These are phyloP conservation scores for Backusella tuberculispora DNA, from an alignment of 192 early-diverging fungal species.

Conservation along the genomic window DNA sequence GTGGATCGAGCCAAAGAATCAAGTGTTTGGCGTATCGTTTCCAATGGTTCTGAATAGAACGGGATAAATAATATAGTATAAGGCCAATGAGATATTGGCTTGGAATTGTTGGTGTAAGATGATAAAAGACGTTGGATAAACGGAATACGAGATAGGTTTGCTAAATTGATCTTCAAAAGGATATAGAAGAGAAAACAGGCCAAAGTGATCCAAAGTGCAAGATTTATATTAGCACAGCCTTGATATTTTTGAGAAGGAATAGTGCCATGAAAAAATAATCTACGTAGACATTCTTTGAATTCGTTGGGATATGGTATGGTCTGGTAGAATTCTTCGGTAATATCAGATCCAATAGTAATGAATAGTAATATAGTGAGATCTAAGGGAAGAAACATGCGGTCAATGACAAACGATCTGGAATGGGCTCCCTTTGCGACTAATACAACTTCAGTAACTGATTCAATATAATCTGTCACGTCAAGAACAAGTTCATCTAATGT, in stretches of 20 bases:
- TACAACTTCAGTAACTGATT: slow-evolving; percentile 23
- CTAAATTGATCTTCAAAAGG: slow-evolving; percentile 34
- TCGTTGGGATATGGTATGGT: slow-evolving; percentile 19
- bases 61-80: slow-evolving; percentile 60
- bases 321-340: slow-evolving; percentile 29
- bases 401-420: slow-evolving; percentile 29
- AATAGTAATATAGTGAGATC: slow-evolving; percentile 33
- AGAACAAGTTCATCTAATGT: slow-evolving; percentile 37
- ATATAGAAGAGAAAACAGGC: slow-evolving; percentile 27
- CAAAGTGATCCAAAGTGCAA: slow-evolving; percentile 35
- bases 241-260: slow-evolving; percentile 5
- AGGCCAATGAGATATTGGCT: neutral
- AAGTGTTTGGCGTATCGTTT: slow-evolving; percentile 63
- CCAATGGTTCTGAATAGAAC: slow-evolving; percentile 74
- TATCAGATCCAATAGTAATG: slow-evolving; percentile 34
- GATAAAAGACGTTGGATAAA: slow-evolving; percentile 24
- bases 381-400: slow-evolving; percentile 42
- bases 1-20: slow-evolving; percentile 61
- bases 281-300: slow-evolving; percentile 26
- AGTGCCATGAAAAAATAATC: slow-evolving; percentile 38
- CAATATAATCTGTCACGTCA: slow-evolving; percentile 43
- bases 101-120: neutral
- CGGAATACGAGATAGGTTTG: slow-evolving; percentile 33
- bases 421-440: slow-evolving; percentile 15
- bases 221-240: slow-evolving; percentile 34